phyloP scores from a whole-genome alignment of 768 basidiomycete genomes.

The Ramaria sp. region DNA sequence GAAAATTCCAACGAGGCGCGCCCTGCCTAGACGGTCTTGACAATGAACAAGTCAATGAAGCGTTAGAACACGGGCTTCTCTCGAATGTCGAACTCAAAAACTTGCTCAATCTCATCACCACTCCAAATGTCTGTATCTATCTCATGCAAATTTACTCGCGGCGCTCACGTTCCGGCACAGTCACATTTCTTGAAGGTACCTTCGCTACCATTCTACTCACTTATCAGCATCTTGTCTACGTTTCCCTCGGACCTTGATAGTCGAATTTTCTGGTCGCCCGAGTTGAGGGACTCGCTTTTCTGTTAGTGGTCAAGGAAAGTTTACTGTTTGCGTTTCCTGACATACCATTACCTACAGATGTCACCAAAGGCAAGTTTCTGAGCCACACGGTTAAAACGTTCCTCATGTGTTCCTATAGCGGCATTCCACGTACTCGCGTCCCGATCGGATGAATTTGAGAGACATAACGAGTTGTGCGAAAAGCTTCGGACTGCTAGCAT shows the following conservation, averaged over 20 bases:
- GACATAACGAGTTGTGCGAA: slow-evolving; percentile 32
- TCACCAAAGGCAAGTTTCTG: slow-evolving; percentile 24
- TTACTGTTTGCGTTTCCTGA: slow-evolving; percentile 7
- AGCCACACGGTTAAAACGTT: neutral
- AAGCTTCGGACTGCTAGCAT: slow-evolving; percentile 35
- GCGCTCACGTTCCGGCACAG: slow-evolving; percentile 26
- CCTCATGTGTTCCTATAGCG: neutral
- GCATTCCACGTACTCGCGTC: slow-evolving; percentile 10
- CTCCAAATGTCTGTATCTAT: slow-evolving; percentile 55
- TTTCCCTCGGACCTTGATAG: slow-evolving; percentile 72
- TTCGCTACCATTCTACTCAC: slow-evolving; percentile 69
- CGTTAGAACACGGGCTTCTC: slow-evolving; percentile 55
- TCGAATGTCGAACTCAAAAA: slow-evolving; percentile 57
- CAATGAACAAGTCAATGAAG: slow-evolving; percentile 44
- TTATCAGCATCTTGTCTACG: slow-evolving; percentile 65
- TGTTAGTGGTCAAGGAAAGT: slow-evolving; percentile 31
- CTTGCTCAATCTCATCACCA: slow-evolving; percentile 58
- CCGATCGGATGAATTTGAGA: slow-evolving; percentile 29
- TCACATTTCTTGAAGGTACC: slow-evolving; percentile 84
- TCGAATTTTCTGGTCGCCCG: slow-evolving; percentile 60
- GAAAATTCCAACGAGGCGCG: slow-evolving; percentile 54
- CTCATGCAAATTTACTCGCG: slow-evolving; percentile 6
- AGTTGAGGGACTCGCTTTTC: slow-evolving; percentile 54
- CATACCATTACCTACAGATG: slow-evolving; percentile 16
- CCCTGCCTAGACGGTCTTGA: slow-evolving; percentile 60